These are phyloP conservation scores for Seiridium cupressi DNA, from an alignment of 2,329 filamentous ascomycete species.

Conservation along the genomic window DNA sequence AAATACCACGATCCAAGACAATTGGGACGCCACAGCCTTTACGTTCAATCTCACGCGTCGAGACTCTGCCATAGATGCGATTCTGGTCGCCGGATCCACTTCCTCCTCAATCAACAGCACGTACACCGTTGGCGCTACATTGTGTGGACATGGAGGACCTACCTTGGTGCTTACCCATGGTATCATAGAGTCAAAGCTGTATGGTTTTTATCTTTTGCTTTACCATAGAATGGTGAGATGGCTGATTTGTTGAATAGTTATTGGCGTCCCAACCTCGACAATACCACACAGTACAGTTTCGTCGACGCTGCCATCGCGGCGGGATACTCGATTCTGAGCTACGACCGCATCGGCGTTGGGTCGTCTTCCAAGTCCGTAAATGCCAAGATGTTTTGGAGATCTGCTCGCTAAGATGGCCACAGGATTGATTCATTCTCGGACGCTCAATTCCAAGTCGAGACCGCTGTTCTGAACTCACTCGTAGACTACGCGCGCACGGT, in stretches of 20 bases:
- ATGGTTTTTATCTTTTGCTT: constrained; percentile 1
- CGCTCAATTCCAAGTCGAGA: constrained; percentile 30
- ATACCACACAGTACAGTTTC: constrained; percentile 21
- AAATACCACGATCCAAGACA: constrained; percentile 19
- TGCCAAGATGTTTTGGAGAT: background rate
- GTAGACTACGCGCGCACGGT: constrained; percentile 20
- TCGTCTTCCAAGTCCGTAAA: constrained; percentile 26
- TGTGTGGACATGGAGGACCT: constrained; percentile 24
- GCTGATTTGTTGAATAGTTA: constrained; percentile 18
- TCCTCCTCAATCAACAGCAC: constrained; percentile 18
- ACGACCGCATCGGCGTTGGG: constrained; percentile 29
- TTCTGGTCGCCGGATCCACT: constrained; percentile 21
- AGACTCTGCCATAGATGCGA: constrained; percentile 16
- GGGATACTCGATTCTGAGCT: constrained; percentile 28
- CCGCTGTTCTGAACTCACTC: constrained; percentile 24
- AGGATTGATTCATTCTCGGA: constrained; percentile 22
- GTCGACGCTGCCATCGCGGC: constrained; percentile 23
- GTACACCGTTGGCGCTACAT: constrained; percentile 23
- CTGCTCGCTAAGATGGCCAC: background rate
- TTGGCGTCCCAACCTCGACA: constrained; percentile 21
- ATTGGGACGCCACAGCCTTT: constrained; percentile 27
- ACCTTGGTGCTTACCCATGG: constrained; percentile 25
- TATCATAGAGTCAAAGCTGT: constrained; percentile 29
- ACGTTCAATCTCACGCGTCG: constrained; percentile 25
- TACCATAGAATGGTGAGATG: background rate